These are phyloP conservation scores for Dalbergia cultrata DNA, from an alignment of 306 rosid genomes.

Conservation along the genomic window DNA sequence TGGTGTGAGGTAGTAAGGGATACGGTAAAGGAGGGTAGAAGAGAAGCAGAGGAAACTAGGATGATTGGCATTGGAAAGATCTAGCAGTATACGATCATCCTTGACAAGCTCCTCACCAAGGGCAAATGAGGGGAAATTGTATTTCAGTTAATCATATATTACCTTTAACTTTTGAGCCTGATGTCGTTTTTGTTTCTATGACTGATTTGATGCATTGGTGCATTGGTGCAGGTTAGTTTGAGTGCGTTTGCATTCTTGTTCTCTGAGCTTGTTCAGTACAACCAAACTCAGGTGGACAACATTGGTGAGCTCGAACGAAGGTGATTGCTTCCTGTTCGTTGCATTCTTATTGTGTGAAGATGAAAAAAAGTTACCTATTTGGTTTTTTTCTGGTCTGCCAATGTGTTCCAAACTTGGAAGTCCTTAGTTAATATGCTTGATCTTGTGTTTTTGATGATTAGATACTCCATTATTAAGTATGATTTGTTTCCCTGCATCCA, in stretches of 20 bases:
- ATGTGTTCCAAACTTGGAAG: slow-evolving; percentile 2
- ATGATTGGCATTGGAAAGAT: too few relatives aligned
- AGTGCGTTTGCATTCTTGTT: slow-evolving; percentile 98
- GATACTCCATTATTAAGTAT: background rate
- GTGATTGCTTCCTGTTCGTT: slow-evolving; percentile 47
- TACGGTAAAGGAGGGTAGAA: too few relatives aligned
- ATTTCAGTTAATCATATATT: background rate
- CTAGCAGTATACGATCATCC: too few relatives aligned
- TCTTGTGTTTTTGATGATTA: background rate
- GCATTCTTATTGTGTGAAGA: background rate
- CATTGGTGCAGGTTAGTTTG: slow-evolving; percentile 83
- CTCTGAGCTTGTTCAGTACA: slow-evolving; percentile 99
- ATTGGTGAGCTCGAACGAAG: slow-evolving; percentile 96
- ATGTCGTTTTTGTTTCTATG: background rate
- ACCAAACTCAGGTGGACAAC: slow-evolving; percentile 97
- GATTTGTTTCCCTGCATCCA: slow-evolving; percentile 35
- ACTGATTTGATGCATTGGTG: background rate
- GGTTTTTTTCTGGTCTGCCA: background rate
- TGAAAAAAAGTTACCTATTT: background rate
- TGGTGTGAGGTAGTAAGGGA: too few relatives aligned
- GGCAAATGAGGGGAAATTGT: background rate
- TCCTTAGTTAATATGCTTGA: background rate
- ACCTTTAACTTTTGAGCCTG: background rate
- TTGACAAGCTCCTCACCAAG: too few relatives aligned
- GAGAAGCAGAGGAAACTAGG: too few relatives aligned